Conservation (phyloP, 2,329 filamentous ascomycete genomes). For the Exophiala sp. region DNA sequence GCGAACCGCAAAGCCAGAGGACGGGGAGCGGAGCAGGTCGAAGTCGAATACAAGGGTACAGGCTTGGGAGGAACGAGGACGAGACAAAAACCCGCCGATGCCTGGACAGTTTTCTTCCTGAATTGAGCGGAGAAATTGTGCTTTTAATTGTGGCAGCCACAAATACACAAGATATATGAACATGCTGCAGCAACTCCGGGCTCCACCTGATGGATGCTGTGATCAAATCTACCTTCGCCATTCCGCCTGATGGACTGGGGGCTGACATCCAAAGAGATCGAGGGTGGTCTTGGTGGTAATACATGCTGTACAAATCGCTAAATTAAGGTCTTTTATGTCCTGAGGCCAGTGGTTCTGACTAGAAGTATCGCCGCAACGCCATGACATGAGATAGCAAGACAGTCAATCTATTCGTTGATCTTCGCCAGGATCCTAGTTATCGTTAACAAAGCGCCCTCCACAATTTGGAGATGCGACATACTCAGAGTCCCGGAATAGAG, state of each 20-base stretch:
- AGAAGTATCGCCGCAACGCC: not conserved
- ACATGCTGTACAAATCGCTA: conserved; percentile 22
- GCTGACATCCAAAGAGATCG: not conserved
- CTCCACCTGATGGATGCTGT: conserved; percentile 14
- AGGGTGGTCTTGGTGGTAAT: conserved; percentile 12
- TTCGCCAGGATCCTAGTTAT: conserved; percentile 81
- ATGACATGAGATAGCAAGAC: not conserved
- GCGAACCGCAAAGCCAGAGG: not conserved
- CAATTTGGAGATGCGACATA: conserved; percentile 54
- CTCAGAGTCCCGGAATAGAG: conserved; percentile 96
- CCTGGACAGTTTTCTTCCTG: not conserved
- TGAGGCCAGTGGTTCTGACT: not conserved
- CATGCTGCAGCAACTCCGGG: conserved; percentile 11
- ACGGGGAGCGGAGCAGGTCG: conserved; percentile 7
- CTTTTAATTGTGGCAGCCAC: conserved; percentile 6
- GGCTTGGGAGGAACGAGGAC: conserved; percentile 4
- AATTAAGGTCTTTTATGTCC: not conserved
- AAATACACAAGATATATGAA: conserved; percentile 20
- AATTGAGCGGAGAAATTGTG: conserved; percentile 22
- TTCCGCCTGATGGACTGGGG: not conserved
- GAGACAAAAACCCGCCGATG: not conserved
- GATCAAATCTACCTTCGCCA: conserved; percentile 4
- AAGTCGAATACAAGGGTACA: conserved; percentile 14
- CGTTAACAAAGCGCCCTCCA: conserved; percentile 21
- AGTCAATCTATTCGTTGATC: conserved; percentile 81